Percentiles rank a stretch among this genome's conserved stretches.
These are phyloP conservation scores for Pholiota molesta DNA, from an alignment of 768 basidiomycete genomes.

Conservation along the genomic window DNA sequence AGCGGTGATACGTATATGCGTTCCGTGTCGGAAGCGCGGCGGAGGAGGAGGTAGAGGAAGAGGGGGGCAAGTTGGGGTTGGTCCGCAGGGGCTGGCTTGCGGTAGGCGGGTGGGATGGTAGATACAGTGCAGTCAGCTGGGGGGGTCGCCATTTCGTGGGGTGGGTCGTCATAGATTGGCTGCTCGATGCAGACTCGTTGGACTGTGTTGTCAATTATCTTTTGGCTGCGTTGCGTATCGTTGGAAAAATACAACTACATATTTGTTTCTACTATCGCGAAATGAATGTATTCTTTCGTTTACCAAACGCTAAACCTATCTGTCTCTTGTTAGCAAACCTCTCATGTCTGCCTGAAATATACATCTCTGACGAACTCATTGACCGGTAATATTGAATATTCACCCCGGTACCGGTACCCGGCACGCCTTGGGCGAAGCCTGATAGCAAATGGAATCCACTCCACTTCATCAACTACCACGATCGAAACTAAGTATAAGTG, in stretches of 20 bases:
- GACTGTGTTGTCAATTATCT: neutral
- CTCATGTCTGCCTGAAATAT: neutral
- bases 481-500: neutral
- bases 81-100: neutral
- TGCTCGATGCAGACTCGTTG: neutral
- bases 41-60: neutral
- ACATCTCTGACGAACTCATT: neutral
- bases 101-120: neutral
- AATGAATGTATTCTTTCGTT: neutral
- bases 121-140: neutral
- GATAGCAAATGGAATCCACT: neutral
- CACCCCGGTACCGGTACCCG: no score
- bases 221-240: neutral
- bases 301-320: no score
- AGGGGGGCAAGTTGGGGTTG: constrained; percentile 1
- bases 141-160: neutral
- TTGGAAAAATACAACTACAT: constrained; percentile 5
- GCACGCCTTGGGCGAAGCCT: no score
- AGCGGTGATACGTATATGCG: neutral
- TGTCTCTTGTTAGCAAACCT: no score
- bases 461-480: neutral
- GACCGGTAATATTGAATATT: no score
- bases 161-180: constrained; percentile 3
- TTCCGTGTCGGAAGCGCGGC: neutral
- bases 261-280: neutral